Base-by-base conservation (phyloP, 768 basidiomycete genomes). In the Amanita phalloides region DNA sequence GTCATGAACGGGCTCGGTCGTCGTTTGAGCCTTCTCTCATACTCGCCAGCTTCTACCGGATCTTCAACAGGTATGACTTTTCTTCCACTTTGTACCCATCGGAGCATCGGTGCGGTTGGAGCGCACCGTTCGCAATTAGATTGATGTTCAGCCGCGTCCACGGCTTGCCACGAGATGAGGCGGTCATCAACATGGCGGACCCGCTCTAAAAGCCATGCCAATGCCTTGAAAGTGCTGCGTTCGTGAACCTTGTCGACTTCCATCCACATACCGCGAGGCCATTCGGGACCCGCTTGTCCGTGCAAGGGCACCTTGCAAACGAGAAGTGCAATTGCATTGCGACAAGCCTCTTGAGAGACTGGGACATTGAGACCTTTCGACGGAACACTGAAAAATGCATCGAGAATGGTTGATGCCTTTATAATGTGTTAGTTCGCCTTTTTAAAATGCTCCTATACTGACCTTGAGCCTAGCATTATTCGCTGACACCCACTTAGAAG, bases 181-280 rank as follows among this genome's bases (percentile, higher is more conserved):
- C 76, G 68, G 35, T 79, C 80, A 21, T 85, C 78, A 52, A 91
- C 78, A 53, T 82, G 78, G 10, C 87, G 81, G 55, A 94, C 76
- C 46, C 90, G 81, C 61, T 93, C 89, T 21, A 90, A 70, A 17
- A 96, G 68, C 93, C 94, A 97, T 2, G 91, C 86, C 13, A 95
- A 62, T 4, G 82, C 73, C 55, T 79, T 80, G 72, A 93, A 95
- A 1, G 82, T 84, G 9, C 77, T 70, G 3, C 92, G 82, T 61
- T 95, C 90, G 58, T 94, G 85, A 7, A 90, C 71, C 57, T 88
- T 85, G 64, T 95, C 90, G 41, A 97, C 80, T 58, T 91, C 86
- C 38, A 67, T 70, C 90, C 90, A 96, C 4, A 60, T 55, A 10
- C 76, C 80, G 28, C 71, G 72, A 4, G 86, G 79, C 94, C 94